Percentiles rank a stretch among this genome's conserved stretches.
Conservation (phyloP, 352 stramenopile species). For the Globisporangium recalcitrans region DNA sequence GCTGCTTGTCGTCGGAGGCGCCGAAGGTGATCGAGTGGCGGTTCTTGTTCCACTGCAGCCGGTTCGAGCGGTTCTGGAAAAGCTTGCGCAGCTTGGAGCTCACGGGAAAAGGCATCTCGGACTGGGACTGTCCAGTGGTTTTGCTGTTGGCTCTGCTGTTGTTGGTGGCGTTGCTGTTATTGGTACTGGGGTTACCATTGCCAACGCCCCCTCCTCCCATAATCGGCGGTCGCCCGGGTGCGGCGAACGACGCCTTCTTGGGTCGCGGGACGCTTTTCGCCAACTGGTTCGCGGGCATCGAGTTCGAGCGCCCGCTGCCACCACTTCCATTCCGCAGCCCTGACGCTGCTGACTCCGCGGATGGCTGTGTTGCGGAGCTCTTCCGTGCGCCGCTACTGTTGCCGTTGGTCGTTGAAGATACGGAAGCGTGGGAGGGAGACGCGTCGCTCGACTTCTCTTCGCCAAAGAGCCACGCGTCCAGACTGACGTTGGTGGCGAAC, state of each 20-base stretch:
- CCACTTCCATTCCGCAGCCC: not conserved
- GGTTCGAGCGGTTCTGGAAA: slow-evolving; percentile 48
- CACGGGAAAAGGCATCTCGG: slow-evolving; percentile 46
- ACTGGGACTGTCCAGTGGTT: not conserved
- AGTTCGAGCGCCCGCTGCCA: slow-evolving; percentile 21
- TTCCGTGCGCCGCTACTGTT: slow-evolving; percentile 1
- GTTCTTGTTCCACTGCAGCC: slow-evolving; percentile 47
- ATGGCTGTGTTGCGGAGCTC: not conserved
- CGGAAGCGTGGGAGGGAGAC: not conserved
- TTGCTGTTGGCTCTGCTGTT: not conserved
- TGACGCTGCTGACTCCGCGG: not conserved
- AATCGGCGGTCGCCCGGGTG: slow-evolving; percentile 5
- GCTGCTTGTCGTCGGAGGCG: slow-evolving; percentile 13
- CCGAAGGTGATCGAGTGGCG: slow-evolving; percentile 8
- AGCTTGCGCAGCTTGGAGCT: slow-evolving; percentile 74
- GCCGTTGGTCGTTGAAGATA: slow-evolving; percentile 4
- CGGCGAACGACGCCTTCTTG: slow-evolving; percentile 28
- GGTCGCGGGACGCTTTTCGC: slow-evolving; percentile 16
- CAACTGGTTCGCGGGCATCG: slow-evolving; percentile 26
- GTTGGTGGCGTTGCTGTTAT: not conserved
- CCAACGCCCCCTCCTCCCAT: not conserved
- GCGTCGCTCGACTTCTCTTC: slow-evolving; percentile 41
- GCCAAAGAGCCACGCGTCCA: slow-evolving; percentile 81
- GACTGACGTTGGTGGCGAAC: slow-evolving; percentile 39
- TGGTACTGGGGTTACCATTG: slow-evolving; percentile 1